phyloP scores from a whole-genome alignment of 2,329 filamentous ascomycete species.

The Trichoderma lentiforme region DNA sequence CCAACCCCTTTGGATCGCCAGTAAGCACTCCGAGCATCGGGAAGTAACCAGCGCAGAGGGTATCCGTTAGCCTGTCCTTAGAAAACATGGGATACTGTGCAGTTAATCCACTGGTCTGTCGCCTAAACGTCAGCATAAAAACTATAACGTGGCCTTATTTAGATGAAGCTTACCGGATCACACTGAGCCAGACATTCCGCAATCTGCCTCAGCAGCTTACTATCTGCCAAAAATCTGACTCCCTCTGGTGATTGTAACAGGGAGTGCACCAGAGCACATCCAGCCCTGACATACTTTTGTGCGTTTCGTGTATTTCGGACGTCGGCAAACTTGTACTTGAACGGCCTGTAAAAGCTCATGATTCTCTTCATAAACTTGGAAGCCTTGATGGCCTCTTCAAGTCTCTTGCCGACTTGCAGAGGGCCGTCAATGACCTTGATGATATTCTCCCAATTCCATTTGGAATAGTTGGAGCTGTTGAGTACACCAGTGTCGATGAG shows the following conservation, averaged over 20 bases:
- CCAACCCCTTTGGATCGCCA: conserved; percentile 74
- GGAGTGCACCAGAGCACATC: conserved; percentile 83
- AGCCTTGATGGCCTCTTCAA: conserved; percentile 90
- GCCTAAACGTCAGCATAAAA: not conserved
- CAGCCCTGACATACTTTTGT: conserved; percentile 87
- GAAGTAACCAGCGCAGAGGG: conserved; percentile 89
- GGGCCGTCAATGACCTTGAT: conserved; percentile 89
- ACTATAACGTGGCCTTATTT: not conserved
- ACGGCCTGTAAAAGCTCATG: conserved; percentile 91
- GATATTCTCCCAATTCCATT: conserved; percentile 98
- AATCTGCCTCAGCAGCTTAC: conserved; percentile 89
- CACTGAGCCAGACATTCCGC: conserved; percentile 95
- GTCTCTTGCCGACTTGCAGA: conserved; percentile 80
- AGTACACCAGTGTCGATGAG: conserved; percentile 79
- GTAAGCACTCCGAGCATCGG: conserved; percentile 86
- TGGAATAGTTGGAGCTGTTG: conserved; percentile 82
- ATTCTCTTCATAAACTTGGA: conserved; percentile 96
- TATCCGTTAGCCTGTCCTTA: conserved; percentile 76
- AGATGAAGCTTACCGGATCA: conserved; percentile 64
- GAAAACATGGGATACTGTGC: conserved; percentile 89
- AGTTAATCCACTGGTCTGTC: conserved; percentile 65
- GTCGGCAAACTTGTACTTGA: conserved; percentile 93
- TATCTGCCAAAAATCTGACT: conserved; percentile 78
- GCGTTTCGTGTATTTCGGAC: conserved; percentile 87
- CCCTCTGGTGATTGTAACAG: conserved; percentile 84